Conservation (phyloP, 2,329 filamentous ascomycete species). For the Cladosporium sp. region DNA sequence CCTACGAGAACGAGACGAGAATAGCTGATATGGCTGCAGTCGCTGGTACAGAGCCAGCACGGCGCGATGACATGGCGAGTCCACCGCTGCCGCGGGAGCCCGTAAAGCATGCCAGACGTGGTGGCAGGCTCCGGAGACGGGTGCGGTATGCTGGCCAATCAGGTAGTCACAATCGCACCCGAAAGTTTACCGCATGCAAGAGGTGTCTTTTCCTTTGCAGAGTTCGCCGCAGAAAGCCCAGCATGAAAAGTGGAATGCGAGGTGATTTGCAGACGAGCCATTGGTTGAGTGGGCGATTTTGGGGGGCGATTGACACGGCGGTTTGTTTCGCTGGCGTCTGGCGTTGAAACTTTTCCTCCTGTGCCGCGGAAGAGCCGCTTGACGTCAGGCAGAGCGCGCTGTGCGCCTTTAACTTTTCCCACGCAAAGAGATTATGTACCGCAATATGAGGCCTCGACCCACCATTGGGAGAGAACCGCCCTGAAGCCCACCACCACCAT, state of each 20-base stretch:
- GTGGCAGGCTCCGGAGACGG: not conserved
- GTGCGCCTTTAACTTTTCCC: slow-evolving; percentile 12
- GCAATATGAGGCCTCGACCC: slow-evolving; percentile 1
- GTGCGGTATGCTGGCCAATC: slow-evolving; percentile 1
- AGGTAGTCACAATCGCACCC: not conserved
- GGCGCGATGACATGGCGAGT: slow-evolving; percentile 11
- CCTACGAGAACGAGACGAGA: slow-evolving; percentile 12
- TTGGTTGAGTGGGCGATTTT: too few relatives aligned
- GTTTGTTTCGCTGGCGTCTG: not conserved
- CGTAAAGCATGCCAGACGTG: not conserved
- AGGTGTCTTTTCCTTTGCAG: slow-evolving; percentile 8
- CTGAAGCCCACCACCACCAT: slow-evolving; percentile 6
- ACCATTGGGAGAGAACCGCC: not conserved
- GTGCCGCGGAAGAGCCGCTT: slow-evolving; percentile 3
- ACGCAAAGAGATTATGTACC: not conserved
- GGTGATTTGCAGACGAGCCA: not conserved
- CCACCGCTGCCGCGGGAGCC: slow-evolving; percentile 3
- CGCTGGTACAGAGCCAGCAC: not conserved
- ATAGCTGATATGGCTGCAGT: not conserved
- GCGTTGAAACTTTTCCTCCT: not conserved
- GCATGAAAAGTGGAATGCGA: slow-evolving; percentile 9
- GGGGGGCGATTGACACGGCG: not conserved
- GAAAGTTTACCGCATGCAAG: slow-evolving; percentile 1
- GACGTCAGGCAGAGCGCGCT: not conserved
- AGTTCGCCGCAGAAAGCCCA: slow-evolving; percentile 12